Conservation (phyloP, 441 rosid species). For the Kokia cookei region DNA sequence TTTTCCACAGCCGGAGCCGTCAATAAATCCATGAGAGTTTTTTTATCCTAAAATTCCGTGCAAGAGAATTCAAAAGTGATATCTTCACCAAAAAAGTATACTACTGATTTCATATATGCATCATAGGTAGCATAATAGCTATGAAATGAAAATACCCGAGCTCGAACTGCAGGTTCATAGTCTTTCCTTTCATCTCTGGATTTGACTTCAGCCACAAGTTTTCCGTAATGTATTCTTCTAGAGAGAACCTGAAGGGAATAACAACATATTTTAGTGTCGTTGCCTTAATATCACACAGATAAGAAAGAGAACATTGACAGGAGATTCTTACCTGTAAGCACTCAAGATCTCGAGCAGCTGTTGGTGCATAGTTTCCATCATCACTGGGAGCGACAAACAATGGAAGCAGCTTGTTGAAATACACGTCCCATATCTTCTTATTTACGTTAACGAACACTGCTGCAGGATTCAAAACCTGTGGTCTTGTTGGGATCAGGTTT, state of each 20-base stretch:
- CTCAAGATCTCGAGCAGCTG: slow-evolving; percentile 59
- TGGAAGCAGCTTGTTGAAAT: slow-evolving; percentile 64
- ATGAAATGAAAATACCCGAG: slow-evolving; percentile 40
- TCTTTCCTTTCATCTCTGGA: slow-evolving; percentile 58
- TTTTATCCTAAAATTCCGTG: slow-evolving; percentile 44
- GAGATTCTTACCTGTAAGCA: slow-evolving; percentile 58
- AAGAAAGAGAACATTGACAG: neutral
- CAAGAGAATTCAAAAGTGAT: neutral
- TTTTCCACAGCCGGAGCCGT: slow-evolving; percentile 68
- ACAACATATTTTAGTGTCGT: neutral
- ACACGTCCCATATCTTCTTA: slow-evolving; percentile 58
- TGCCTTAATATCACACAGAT: neutral
- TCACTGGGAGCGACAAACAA: slow-evolving; percentile 57
- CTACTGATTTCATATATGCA: neutral
- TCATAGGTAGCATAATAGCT: neutral
- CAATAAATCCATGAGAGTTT: slow-evolving; percentile 62
- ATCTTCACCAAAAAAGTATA: neutral
- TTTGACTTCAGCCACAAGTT: slow-evolving; percentile 86
- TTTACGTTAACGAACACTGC: slow-evolving; percentile 59
- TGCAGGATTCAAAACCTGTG: slow-evolving; percentile 56
- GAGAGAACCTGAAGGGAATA: slow-evolving; percentile 58
- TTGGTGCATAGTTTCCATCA: slow-evolving; percentile 69
- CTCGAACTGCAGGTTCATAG: slow-evolving; percentile 63
- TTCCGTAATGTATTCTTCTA: slow-evolving; percentile 83
- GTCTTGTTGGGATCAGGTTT: slow-evolving; percentile 4